Percentiles rank a stretch among this genome's conserved stretches.
Evolutionary conservation across 176 grass and related monocot genomes (phyloP).

Genomic region (Avena eriantha): DNA sequence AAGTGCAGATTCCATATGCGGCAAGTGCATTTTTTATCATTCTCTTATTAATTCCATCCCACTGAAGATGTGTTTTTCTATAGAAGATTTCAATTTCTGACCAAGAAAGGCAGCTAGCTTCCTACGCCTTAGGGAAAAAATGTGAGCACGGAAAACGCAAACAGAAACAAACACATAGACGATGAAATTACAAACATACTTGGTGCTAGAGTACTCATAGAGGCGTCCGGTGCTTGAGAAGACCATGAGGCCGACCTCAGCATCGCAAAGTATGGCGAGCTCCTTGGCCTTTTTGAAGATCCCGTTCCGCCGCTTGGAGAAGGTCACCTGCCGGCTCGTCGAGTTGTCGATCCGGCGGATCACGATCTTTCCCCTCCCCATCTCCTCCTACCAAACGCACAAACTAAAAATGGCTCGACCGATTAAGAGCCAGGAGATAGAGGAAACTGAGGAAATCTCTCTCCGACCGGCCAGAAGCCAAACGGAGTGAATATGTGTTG

Average conservation of each 20-base stretch:
- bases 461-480: not conserved
- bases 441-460: constrained; percentile 2
- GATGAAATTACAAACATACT: constrained; percentile 36
- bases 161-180: not conserved
- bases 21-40: not conserved
- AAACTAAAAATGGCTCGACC: not conserved
- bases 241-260: constrained; percentile 86
- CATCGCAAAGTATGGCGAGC: constrained; percentile 91
- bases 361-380: constrained; percentile 93
- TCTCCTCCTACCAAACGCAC: constrained; percentile 27
- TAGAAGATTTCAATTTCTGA: not conserved
- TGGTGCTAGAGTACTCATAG: constrained; percentile 87
- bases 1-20: not conserved
- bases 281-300: constrained; percentile 96
- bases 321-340: constrained; percentile 91
- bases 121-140: not conserved
- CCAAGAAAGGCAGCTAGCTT: not conserved
- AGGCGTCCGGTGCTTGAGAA: constrained; percentile 93
- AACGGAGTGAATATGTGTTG: constrained; percentile 19
- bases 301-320: constrained; percentile 87
- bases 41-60: not conserved
- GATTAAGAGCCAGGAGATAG: constrained; percentile 13
- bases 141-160: not conserved
- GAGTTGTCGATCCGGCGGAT: constrained; percentile 93
- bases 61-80: not conserved